phyloP scores from a whole-genome alignment of 2,329 filamentous ascomycete species.

The Beauveria australis region DNA sequence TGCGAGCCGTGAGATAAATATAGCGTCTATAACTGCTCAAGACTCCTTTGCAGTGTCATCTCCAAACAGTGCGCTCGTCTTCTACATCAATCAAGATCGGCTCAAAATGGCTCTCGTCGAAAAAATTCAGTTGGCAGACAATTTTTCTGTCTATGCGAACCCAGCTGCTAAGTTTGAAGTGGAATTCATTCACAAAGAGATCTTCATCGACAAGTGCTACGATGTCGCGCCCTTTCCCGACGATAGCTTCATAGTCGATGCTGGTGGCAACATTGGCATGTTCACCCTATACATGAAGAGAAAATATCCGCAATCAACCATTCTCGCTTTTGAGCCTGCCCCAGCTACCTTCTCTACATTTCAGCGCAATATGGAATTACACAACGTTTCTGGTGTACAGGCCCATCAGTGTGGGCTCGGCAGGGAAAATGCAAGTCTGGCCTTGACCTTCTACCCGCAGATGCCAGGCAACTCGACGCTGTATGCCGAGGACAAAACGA shows the following conservation, averaged over 20 bases:
- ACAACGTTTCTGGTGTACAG: conserved; percentile 12
- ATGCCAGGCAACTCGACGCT: conserved; percentile 19
- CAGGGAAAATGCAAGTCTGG: not conserved
- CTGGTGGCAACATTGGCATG: conserved; percentile 20
- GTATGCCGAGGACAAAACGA: conserved; percentile 13
- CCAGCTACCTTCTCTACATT: conserved; percentile 15
- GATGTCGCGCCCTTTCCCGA: conserved; percentile 10
- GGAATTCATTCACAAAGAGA: conserved; percentile 17
- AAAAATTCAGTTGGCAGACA: not conserved
- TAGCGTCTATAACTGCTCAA: not conserved
- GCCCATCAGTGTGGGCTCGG: conserved; percentile 13
- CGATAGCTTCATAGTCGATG: conserved; percentile 17
- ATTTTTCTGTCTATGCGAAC: not conserved
- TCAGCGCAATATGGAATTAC: conserved; percentile 15
- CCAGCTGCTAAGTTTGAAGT: conserved; percentile 11
- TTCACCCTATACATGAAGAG: conserved; percentile 20
- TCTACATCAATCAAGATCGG: not conserved
- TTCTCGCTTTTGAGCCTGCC: conserved; percentile 21
- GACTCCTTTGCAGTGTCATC: not conserved
- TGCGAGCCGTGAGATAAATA: not conserved
- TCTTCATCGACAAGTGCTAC: conserved; percentile 18
- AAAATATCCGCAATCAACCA: conserved; percentile 17
- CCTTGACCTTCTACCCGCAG: conserved; percentile 16
- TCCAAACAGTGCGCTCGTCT: no score
- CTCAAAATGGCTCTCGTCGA: not conserved